phyloP scores from a whole-genome alignment of 352 stramenopile species.

The Globisporangium recalcitrans region DNA sequence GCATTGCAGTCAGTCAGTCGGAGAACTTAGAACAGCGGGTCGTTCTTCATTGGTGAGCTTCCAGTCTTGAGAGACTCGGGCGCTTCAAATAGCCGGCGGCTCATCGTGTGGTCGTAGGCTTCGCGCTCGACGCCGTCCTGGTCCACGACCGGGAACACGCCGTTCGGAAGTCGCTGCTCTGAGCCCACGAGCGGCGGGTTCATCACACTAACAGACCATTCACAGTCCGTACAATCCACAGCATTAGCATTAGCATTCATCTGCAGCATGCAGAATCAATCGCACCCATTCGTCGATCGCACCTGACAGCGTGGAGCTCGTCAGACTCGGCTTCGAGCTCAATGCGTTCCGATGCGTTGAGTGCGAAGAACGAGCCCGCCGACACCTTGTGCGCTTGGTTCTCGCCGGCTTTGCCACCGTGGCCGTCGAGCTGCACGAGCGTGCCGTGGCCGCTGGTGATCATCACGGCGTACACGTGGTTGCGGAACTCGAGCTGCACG shows the following conservation, averaged over 20 bases:
- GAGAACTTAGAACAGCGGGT: conserved; percentile 58
- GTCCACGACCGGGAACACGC: conserved; percentile 70
- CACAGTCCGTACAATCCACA: not conserved
- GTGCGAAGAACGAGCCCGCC: conserved; percentile 50
- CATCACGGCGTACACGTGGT: conserved; percentile 71
- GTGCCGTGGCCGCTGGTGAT: conserved; percentile 52
- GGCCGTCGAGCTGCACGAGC: conserved; percentile 47
- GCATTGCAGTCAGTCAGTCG: not conserved
- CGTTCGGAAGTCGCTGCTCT: conserved; percentile 44
- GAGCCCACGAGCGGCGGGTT: conserved; percentile 65
- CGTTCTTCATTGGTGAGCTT: conserved; percentile 75
- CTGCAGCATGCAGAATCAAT: too few species aligned
- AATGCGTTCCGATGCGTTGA: conserved; percentile 51
- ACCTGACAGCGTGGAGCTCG: conserved; percentile 68
- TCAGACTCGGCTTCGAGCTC: conserved; percentile 52
- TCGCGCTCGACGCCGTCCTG: conserved; percentile 54
- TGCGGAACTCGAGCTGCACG: conserved; percentile 62
- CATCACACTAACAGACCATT: conserved; percentile 43
- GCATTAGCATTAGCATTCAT: not conserved
- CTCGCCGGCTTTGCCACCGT: conserved; percentile 26
- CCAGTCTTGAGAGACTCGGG: conserved; percentile 72
- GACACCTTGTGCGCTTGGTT: conserved; percentile 32
- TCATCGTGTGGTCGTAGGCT: conserved; percentile 39
- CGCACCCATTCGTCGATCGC: not conserved
- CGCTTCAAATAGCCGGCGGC: conserved; percentile 61